Evolutionary conservation across 1,139 yeast genomes (phyloP).

Genomic region (Zygosaccharomyces sapae): DNA sequence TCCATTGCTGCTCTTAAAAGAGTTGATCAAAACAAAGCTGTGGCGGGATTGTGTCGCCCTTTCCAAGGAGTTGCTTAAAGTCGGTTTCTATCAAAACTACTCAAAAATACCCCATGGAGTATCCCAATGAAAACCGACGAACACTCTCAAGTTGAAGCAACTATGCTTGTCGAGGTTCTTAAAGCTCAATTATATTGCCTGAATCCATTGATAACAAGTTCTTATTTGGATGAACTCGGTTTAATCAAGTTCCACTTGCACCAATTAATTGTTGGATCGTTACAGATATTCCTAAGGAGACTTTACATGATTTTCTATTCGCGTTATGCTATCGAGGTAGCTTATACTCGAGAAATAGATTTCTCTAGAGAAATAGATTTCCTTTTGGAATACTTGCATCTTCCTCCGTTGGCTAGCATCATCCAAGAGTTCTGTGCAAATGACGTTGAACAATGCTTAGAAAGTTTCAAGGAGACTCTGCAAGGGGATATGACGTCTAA

Average conservation of each 20-base stretch:
- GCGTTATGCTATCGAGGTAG: conserved; percentile 14
- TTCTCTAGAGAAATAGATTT: conserved; percentile 50
- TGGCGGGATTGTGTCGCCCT: conserved; percentile 20
- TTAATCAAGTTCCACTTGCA: conserved; percentile 10
- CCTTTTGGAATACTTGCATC: conserved; percentile 49
- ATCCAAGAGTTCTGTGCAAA: conserved; percentile 18
- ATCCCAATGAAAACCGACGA: not conserved
- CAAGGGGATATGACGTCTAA: not conserved
- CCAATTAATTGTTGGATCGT: conserved; percentile 14
- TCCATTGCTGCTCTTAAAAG: conserved; percentile 4
- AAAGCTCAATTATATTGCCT: not conserved
- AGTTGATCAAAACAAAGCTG: conserved; percentile 17
- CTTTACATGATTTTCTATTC: conserved; percentile 16
- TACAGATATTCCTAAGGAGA: conserved; percentile 23
- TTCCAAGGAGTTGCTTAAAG: conserved; percentile 16
- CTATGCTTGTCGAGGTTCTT: not conserved
- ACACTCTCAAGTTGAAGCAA: not conserved
- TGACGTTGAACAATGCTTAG: conserved; percentile 6
- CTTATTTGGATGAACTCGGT: conserved; percentile 1
- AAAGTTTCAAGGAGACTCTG: conserved; percentile 1
- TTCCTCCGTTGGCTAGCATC: conserved; percentile 43
- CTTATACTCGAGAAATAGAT: not conserved
- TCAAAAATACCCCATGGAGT: not conserved
- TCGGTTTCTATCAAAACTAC: conserved; percentile 1
- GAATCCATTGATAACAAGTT: conserved; percentile 2